Conservation (phyloP, 73 alveolate species). For the Blepharisma stoltei region DNA sequence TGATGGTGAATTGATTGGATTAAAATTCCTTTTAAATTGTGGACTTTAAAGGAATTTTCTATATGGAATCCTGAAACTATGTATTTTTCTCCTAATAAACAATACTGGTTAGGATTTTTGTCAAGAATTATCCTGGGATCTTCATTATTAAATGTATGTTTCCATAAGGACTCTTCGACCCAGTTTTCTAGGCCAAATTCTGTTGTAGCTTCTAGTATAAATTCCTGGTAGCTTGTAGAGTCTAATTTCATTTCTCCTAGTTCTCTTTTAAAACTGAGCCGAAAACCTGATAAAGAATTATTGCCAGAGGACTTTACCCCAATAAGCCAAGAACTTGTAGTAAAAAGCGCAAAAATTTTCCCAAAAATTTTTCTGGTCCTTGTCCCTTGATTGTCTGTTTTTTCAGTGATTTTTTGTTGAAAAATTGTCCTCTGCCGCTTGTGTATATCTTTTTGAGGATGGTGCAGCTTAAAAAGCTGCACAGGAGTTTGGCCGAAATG, state of each 20-base stretch:
- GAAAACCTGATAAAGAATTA: too few species aligned
- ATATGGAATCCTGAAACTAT: slow-evolving; percentile 29
- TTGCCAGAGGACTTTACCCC: not conserved
- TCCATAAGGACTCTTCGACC: not conserved
- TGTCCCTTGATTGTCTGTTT: not conserved
- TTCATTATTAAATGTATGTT: not conserved
- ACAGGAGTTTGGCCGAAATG: slow-evolving; percentile 98
- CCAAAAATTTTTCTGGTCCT: not conserved
- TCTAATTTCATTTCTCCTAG: too few species aligned
- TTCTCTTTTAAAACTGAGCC: too few species aligned
- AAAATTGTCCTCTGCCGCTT: not conserved
- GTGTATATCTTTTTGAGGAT: slow-evolving; percentile 72
- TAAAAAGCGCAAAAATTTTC: slow-evolving; percentile 7
- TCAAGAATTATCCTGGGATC: not conserved
- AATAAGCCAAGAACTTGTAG: not conserved
- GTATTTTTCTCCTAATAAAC: slow-evolving; percentile 1
- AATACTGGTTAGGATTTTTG: slow-evolving; percentile 6
- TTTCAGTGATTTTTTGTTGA: not conserved
- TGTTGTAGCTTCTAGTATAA: too few species aligned
- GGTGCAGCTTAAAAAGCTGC: slow-evolving; percentile 85
- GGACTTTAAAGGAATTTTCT: slow-evolving; percentile 25
- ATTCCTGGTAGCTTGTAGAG: too few species aligned
- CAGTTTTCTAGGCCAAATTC: not conserved
- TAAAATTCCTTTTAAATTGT: slow-evolving; percentile 9
- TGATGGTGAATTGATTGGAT: slow-evolving; percentile 16